A percentile compares a stretch with the other conserved stretches of the same genome.
These are phyloP conservation scores for Spergularia bocconei DNA, from an alignment of 148 eudicot genomes.

Conservation along the genomic window DNA sequence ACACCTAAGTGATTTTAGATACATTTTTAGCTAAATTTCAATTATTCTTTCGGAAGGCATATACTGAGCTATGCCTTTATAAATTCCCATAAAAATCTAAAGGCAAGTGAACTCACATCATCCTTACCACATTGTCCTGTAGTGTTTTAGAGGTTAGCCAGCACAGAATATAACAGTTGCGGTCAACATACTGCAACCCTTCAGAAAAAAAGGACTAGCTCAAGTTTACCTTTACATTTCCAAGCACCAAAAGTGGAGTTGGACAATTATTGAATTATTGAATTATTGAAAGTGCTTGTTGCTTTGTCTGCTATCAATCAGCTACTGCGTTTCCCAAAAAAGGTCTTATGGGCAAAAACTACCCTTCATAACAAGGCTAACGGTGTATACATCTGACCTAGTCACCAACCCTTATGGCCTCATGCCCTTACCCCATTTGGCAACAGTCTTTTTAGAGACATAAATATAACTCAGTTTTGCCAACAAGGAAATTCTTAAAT, in stretches of 20 bases:
- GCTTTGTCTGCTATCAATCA: neutral
- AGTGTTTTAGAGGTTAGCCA: neutral
- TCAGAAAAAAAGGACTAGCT: neutral
- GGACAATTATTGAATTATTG: no score
- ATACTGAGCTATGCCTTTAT: neutral
- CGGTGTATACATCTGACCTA: no score
- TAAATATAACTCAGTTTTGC: no score
- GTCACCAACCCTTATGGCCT: no score
- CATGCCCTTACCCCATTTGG: no score
- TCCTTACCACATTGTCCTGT: neutral
- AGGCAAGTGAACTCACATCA: neutral
- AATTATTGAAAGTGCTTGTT: neutral
- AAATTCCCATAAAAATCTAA: neutral
- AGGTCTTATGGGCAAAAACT: no score
- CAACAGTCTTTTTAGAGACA: no score
- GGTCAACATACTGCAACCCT: slow-evolving; percentile 1
- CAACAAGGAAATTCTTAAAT: no score
- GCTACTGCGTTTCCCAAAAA: no score
- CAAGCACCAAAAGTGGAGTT: neutral
- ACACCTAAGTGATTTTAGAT: neutral
- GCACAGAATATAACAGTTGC: neutral
- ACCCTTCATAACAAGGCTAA: no score
- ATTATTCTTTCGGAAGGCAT: no score
- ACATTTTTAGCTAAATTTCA: neutral
- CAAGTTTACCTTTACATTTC: neutral